These are phyloP conservation scores for Colletotrichum caudatum DNA, from an alignment of 2,329 filamentous ascomycete species.

Conservation along the genomic window DNA sequence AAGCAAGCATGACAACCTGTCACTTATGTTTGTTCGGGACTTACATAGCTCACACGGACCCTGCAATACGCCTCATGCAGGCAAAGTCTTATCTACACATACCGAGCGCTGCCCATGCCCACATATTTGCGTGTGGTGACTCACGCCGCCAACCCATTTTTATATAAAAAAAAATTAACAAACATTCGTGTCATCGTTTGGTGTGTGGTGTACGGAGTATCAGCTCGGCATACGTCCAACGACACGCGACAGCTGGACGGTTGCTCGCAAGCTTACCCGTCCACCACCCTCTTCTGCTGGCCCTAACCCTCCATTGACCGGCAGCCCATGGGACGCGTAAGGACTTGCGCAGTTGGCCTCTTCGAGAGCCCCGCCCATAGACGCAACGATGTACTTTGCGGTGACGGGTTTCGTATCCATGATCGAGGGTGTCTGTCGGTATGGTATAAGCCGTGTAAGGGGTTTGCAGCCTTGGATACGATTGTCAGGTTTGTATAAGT, in stretches of 20 bases:
- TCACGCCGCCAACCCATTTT: background rate
- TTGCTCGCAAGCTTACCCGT: slow-evolving; percentile 17
- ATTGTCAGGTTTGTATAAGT: slow-evolving; percentile 28
- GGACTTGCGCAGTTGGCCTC: background rate
- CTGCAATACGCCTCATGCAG: background rate
- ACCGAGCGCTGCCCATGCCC: background rate
- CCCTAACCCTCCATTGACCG: background rate
- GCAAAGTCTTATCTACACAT: background rate
- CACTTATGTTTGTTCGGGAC: background rate
- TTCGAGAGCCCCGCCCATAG: background rate
- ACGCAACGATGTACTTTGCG: background rate
- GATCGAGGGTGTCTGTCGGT: background rate
- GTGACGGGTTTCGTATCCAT: background rate
- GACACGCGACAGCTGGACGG: background rate
- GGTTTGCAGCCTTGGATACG: background rate
- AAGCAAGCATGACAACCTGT: background rate
- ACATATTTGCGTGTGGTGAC: slow-evolving; percentile 8
- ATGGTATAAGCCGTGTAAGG: background rate
- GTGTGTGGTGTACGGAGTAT: background rate
- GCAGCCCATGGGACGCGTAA: background rate
- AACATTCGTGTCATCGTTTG: background rate
- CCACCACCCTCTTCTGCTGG: background rate
- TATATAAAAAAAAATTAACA: too few species aligned
- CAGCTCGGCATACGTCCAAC: background rate
- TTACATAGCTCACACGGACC: background rate